These are phyloP conservation scores for Fusarium compactum DNA, from an alignment of 2,329 filamentous ascomycete genomes.

Conservation along the genomic window DNA sequence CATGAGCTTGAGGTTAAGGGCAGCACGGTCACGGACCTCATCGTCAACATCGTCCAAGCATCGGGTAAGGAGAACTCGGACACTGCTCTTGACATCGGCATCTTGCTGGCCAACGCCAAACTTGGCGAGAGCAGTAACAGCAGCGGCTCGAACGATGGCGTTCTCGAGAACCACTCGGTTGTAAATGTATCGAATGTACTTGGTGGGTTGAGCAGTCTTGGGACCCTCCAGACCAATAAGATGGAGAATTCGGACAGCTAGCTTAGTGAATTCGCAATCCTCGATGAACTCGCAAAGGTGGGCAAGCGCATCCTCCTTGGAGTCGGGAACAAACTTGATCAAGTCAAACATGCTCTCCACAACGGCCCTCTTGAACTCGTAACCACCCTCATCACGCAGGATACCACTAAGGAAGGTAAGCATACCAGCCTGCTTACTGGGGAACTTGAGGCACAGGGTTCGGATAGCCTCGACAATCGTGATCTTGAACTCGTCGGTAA, in stretches of 20 bases:
- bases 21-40: constrained; percentile 95
- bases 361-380: constrained; percentile 97
- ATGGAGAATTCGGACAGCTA: constrained; percentile 94
- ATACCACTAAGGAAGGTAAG: constrained; percentile 97
- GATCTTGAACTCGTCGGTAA: constrained; percentile 99
- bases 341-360: constrained; percentile 99
- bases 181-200: constrained; percentile 99
- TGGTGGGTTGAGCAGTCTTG: constrained; percentile 94
- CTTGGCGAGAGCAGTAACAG: constrained; percentile 94
- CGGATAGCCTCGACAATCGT: constrained; percentile 99
- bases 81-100: constrained; percentile 94
- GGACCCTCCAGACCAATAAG: constrained; percentile 94
- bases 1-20: constrained; percentile 92
- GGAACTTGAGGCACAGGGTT: constrained; percentile 96
- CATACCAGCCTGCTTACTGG: constrained; percentile 98
- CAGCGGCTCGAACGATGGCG: constrained; percentile 92
- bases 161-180: constrained; percentile 98
- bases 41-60: constrained; percentile 98
- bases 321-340: constrained; percentile 97
- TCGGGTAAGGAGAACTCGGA: constrained; percentile 89
- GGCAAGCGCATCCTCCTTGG: constrained; percentile 83
- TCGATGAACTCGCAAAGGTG: constrained; percentile 99
- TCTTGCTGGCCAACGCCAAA: constrained; percentile 98
- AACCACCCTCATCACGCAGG: constrained; percentile 94
- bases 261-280: constrained; percentile 98